A percentile compares a stretch with the other conserved stretches of the same genome.
Conservation (phyloP, 805 yeast species). For the Gaillardinia entomophila region DNA sequence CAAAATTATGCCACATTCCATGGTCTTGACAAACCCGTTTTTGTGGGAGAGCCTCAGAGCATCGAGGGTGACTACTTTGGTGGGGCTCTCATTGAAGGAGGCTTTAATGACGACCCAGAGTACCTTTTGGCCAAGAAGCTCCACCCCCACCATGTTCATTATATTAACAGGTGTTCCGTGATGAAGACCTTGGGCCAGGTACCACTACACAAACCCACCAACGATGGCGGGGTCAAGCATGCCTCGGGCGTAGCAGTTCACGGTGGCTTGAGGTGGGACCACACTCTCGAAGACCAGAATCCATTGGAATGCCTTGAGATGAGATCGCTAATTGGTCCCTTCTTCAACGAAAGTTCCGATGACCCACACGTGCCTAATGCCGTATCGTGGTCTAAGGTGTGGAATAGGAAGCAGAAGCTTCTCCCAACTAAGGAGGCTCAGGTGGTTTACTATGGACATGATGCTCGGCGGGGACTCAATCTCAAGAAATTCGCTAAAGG, state of each 20-base stretch:
- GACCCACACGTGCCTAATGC: conserved; percentile 29
- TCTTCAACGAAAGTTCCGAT: conserved; percentile 54
- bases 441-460: conserved; percentile 81
- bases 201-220: conserved; percentile 32
- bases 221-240: conserved; percentile 20
- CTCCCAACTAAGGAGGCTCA: conserved; percentile 21
- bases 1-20: conserved; percentile 60
- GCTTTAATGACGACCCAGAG: conserved; percentile 31
- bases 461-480: conserved; percentile 72
- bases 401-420: conserved; percentile 41
- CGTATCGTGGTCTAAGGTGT: conserved; percentile 54
- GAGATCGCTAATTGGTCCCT: conserved; percentile 62
- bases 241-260: conserved; percentile 60
- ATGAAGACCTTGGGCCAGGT: conserved; percentile 59
- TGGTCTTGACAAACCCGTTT: conserved; percentile 33
- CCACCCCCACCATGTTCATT: conserved; percentile 55
- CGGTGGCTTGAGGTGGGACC: conserved; percentile 74
- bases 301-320: conserved; percentile 63
- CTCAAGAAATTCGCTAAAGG: conserved; percentile 67
- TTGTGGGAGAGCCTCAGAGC: no score
- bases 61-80: not conserved
- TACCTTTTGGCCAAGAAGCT: conserved; percentile 46
- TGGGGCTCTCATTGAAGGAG: conserved; percentile 2
- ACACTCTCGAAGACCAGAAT: conserved; percentile 46
- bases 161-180: conserved; percentile 57